Evolutionary conservation across 768 basidiomycete genomes (phyloP), one percentile per base, ranked within the genome.

Genomic region (Naganishia vaughanmartiniae): DNA sequence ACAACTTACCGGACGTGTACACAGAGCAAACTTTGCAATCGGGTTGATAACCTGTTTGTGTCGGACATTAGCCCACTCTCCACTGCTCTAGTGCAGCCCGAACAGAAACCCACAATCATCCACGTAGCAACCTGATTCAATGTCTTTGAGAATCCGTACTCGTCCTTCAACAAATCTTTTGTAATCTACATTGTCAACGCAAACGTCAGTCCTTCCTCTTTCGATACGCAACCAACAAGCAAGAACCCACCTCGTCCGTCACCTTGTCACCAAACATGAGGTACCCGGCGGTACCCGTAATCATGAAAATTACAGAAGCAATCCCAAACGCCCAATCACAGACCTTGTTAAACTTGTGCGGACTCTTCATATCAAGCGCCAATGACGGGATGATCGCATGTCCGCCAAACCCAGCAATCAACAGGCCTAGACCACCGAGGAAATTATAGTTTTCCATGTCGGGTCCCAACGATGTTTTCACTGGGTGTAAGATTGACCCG

Each of bases 401-500:
- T 1, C 93, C 93, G 2, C 92, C 88, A 76, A 95, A 94, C 87
- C 93, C 92, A 10, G 91, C 90, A 88, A 98, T 92, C 76, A 97
- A 88, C 72, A 98, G 83, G 1, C 94, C 94, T 74, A 93, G 89
- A 17, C 90, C 87, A 31, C 95, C 80, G 0, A 92, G 90, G 39
- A 95, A 83, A 67, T 89, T 85, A 24, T 81, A 73, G 39, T 74
- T 70, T 33, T 48, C 81, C 72, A 84, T 81, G 70, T 84, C 85
- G 17, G 90, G 83, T 6, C 84, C 84, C 14, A 88, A 71, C 24
- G 84, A 86, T 0, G 93, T 96, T n/a, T 83, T 82, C 33, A 87
- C 89, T 4, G 90, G 90, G 56, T 84, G 82, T 85, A 89, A 88
- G 11, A 98, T 81, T 75, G 91, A 93, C 4, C 94, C 94, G 3